A percentile compares a stretch with the other conserved stretches of the same genome.
phyloP scores from a whole-genome alignment of 2,329 filamentous ascomycete genomes.

The Rutstroemia sp. region DNA sequence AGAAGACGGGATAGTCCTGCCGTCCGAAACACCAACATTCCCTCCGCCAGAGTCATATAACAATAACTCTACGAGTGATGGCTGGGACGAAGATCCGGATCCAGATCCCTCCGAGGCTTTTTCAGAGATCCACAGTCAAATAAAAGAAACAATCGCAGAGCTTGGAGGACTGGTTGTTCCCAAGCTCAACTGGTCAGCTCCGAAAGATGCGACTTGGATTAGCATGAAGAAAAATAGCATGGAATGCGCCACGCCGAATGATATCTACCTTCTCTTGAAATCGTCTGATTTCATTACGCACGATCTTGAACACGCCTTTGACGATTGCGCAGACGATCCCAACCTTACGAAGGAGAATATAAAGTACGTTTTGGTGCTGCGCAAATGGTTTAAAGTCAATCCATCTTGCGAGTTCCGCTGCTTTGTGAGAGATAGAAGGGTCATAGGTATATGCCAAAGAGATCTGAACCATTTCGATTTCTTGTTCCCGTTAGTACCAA shows the following conservation, averaged over 20 bases:
- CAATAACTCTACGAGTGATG: constrained; percentile 45
- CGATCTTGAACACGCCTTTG: constrained; percentile 88
- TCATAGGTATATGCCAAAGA: constrained; percentile 80
- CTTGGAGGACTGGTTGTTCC: constrained; percentile 82
- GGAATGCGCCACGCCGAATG: constrained; percentile 81
- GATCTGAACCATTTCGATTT: constrained; percentile 90
- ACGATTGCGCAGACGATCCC: constrained; percentile 48
- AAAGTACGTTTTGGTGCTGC: constrained; percentile 59
- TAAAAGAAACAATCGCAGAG: constrained; percentile 70
- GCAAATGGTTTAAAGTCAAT: constrained; percentile 83
- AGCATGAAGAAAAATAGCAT: constrained; percentile 76
- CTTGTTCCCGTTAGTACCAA: constrained; percentile 53
- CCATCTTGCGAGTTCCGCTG: constrained; percentile 91
- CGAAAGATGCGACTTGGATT: constrained; percentile 95
- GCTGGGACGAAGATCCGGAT: constrained; percentile 39
- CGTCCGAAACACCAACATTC: constrained; percentile 45
- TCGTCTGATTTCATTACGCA: constrained; percentile 92
- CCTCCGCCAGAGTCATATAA: constrained; percentile 21
- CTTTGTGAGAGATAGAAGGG: constrained; percentile 75
- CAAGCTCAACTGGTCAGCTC: constrained; percentile 95
- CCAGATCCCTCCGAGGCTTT: constrained; percentile 35
- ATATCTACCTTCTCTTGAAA: constrained; percentile 90
- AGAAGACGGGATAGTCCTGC: constrained; percentile 86
- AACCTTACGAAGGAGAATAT: constrained; percentile 31
- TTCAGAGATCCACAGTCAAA: constrained; percentile 65